Conservation (phyloP, 495 filamentous ascomycete genomes). For the Penicillium manginii region DNA sequence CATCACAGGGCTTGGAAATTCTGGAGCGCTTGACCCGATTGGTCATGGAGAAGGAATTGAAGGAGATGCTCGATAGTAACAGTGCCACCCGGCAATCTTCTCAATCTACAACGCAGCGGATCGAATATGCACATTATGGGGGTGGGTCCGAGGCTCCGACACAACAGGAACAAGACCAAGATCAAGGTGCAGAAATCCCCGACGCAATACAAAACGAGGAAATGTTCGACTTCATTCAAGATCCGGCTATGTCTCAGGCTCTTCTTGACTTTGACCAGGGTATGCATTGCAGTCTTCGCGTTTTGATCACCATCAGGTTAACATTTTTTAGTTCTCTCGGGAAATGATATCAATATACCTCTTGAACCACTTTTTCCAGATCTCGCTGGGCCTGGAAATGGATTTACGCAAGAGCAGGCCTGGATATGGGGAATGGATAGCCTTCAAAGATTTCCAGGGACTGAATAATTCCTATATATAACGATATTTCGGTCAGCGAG, state of each 20-base stretch:
- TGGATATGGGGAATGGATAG: conserved; percentile 23
- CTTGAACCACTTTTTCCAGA: conserved; percentile 8
- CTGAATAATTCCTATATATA: neutral
- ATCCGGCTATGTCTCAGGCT: conserved; percentile 16
- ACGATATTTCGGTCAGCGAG: too few species aligned
- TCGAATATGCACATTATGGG: neutral
- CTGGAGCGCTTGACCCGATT: conserved; percentile 26
- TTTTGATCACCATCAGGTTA: neutral
- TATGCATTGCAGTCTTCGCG: neutral
- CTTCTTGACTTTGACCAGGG: conserved; percentile 19
- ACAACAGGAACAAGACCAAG: neutral
- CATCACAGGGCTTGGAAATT: conserved; percentile 32
- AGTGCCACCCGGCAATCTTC: neutral
- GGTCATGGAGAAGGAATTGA: conserved; percentile 36
- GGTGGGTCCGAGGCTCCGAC: neutral
- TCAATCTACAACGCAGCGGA: neutral
- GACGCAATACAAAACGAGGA: neutral
- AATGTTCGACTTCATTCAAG: conserved; percentile 13
- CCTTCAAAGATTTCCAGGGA: neutral
- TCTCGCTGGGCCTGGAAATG: conserved; percentile 2
- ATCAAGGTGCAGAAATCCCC: neutral
- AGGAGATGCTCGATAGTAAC: conserved; percentile 22
- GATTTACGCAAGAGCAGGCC: conserved; percentile 18
- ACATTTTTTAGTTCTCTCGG: conserved; percentile 3
- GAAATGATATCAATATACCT: neutral